phyloP scores from a whole-genome alignment of 2,329 filamentous ascomycete species.

The Fusarium dlaminii region DNA sequence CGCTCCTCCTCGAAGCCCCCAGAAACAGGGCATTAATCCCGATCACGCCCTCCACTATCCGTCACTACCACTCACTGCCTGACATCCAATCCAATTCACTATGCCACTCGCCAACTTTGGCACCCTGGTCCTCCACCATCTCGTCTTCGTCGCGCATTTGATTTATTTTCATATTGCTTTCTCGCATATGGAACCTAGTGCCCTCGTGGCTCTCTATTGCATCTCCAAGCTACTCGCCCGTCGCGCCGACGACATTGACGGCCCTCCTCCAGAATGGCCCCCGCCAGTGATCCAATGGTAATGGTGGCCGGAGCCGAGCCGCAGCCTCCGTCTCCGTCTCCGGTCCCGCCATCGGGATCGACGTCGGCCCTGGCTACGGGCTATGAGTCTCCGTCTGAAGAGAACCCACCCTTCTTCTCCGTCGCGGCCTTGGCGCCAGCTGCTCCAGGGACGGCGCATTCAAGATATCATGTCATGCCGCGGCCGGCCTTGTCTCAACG shows the following conservation, averaged over 20 bases:
- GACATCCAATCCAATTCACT: background rate
- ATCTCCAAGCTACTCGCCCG: conserved; percentile 58
- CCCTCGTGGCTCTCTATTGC: conserved; percentile 59
- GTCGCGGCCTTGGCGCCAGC: conserved; percentile 9
- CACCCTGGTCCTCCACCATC: conserved; percentile 60
- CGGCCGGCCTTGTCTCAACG: conserved; percentile 30
- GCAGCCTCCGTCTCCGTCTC: conserved; percentile 13
- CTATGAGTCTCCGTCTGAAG: conserved; percentile 53
- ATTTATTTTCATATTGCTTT: conserved; percentile 63
- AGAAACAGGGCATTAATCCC: conserved; percentile 10
- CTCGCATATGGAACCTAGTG: conserved; percentile 57
- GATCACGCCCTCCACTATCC: background rate
- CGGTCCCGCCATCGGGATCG: background rate
- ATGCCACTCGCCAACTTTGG: conserved; percentile 65
- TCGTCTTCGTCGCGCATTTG: conserved; percentile 64
- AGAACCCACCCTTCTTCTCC: conserved; percentile 45
- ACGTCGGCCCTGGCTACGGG: conserved; percentile 28
- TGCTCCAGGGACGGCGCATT: background rate
- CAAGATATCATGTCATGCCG: background rate
- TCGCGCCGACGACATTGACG: conserved; percentile 59
- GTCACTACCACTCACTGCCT: background rate
- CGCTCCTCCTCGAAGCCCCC: background rate
- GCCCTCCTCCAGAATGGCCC: conserved; percentile 49
- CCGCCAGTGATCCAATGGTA: conserved; percentile 45
- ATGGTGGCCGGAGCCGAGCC: conserved; percentile 38